Evolutionary conservation across 768 basidiomycete species (phyloP).

Genomic region (Suillus ampliporus): DNA sequence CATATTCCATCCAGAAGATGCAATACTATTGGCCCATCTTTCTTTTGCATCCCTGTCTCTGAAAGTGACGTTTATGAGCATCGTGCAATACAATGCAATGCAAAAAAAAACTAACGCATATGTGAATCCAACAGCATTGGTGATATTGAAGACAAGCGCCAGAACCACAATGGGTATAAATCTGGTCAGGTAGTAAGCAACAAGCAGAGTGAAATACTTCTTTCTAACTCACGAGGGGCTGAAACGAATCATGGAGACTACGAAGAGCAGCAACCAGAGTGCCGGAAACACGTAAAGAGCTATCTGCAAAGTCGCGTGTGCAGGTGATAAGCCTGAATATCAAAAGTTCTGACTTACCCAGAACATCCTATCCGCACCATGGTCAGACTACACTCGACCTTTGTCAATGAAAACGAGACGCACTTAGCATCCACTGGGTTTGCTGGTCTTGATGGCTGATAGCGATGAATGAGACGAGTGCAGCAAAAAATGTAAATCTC

Average conservation of each 20-base stretch:
- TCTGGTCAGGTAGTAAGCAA: conserved; percentile 45
- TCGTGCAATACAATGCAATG: conserved; percentile 10
- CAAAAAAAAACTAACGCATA: conserved; percentile 69
- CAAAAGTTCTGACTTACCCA: conserved; percentile 62
- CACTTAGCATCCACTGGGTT: conserved; percentile 90
- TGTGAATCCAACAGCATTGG: conserved; percentile 96
- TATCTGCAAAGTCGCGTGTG: conserved; percentile 51
- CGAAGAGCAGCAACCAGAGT: conserved; percentile 85
- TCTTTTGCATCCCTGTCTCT: conserved; percentile 94
- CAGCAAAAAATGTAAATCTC: conserved; percentile 6
- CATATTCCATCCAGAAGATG: conserved; percentile 71
- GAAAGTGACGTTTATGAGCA: conserved; percentile 20
- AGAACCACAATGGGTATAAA: conserved; percentile 95
- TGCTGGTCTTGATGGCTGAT: conserved; percentile 83
- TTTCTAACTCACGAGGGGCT: conserved; percentile 72
- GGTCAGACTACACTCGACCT: conserved; percentile 15
- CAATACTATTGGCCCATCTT: conserved; percentile 82
- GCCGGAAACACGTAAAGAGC: conserved; percentile 90
- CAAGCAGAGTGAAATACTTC: conserved; percentile 11
- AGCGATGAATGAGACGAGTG: conserved; percentile 1
- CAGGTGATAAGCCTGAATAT: conserved; percentile 22
- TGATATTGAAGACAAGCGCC: conserved; percentile 94
- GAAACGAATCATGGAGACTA: conserved; percentile 90
- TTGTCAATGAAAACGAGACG: conserved; percentile 28
- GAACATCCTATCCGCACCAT: conserved; percentile 71